These are phyloP conservation scores for Leersia perrieri DNA, from an alignment of 176 grass and related monocot genomes.

Conservation along the genomic window DNA sequence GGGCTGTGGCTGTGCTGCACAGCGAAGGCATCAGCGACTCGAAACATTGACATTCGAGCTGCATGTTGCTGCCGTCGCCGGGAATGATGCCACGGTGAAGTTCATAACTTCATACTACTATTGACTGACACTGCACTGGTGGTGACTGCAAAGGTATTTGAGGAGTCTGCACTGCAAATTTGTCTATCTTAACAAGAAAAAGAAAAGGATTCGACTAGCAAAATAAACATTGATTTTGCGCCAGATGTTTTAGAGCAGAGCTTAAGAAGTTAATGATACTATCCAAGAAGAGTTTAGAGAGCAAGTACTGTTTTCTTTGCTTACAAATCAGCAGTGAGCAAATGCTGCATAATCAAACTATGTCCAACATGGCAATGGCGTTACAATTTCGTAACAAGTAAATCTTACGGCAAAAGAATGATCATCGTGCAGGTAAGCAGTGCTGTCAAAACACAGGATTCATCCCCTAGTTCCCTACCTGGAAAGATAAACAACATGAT, in stretches of 20 bases:
- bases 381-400: conserved; percentile 49
- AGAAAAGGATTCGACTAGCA: too few relatives aligned
- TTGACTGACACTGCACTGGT: too few relatives aligned
- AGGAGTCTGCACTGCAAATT: too few relatives aligned
- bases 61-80: conserved; percentile 19
- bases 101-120: too few relatives aligned
- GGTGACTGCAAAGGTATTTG: too few relatives aligned
- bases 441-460: conserved; percentile 21
- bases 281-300: not conserved
- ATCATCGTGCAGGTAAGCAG: conserved; percentile 7
- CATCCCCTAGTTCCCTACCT: conserved; percentile 10
- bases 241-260: not conserved
- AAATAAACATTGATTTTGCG: too few relatives aligned
- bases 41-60: conserved; percentile 47
- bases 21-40: conserved; percentile 16
- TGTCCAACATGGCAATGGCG: conserved; percentile 21
- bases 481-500: conserved; percentile 7
- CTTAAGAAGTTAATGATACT: not conserved
- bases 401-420: conserved; percentile 56
- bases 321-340: conserved; percentile 30
- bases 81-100: too few relatives aligned
- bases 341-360: conserved; percentile 26
- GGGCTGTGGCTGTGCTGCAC: conserved; percentile 22
- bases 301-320: not conserved
- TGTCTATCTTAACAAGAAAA: too few relatives aligned